Evolutionary conservation across 306 rosid species (phyloP).

Genomic region (Hylodesmum podocarpum): DNA sequence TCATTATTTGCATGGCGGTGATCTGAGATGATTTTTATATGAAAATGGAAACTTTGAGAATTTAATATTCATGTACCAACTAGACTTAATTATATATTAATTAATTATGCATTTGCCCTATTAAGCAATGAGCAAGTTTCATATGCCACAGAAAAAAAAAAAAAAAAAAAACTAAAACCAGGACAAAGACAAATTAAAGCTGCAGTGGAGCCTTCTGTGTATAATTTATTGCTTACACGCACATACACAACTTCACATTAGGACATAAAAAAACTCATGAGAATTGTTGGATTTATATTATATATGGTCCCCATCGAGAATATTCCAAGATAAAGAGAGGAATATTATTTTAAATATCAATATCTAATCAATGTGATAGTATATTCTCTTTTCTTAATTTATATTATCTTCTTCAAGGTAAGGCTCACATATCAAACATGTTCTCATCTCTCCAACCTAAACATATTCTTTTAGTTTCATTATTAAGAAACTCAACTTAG

Average conservation of each 20-base stretch:
- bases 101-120: neutral
- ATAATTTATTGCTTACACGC: neutral
- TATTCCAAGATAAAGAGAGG: constrained; percentile 38
- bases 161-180: neutral
- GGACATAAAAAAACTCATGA: neutral
- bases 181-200: constrained; percentile 15
- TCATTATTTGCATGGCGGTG: constrained; percentile 19
- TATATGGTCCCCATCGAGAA: constrained; percentile 42
- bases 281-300: constrained; percentile 19
- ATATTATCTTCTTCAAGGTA: constrained; percentile 43
- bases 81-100: neutral
- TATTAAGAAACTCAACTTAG: neutral
- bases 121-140: neutral
- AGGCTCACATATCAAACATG: neutral
- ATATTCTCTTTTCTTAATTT: constrained; percentile 43
- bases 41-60: constrained; percentile 9
- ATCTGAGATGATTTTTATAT: neutral
- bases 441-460: constrained; percentile 32
- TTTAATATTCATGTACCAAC: neutral
- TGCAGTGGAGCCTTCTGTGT: constrained; percentile 15
- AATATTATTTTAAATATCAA: constrained; percentile 2
- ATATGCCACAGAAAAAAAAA: neutral
- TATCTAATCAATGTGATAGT: constrained; percentile 35
- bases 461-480: constrained; percentile 32
- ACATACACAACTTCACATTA: neutral